Conservation (phyloP, 768 basidiomycete species). For the Lentinula edodes region DNA sequence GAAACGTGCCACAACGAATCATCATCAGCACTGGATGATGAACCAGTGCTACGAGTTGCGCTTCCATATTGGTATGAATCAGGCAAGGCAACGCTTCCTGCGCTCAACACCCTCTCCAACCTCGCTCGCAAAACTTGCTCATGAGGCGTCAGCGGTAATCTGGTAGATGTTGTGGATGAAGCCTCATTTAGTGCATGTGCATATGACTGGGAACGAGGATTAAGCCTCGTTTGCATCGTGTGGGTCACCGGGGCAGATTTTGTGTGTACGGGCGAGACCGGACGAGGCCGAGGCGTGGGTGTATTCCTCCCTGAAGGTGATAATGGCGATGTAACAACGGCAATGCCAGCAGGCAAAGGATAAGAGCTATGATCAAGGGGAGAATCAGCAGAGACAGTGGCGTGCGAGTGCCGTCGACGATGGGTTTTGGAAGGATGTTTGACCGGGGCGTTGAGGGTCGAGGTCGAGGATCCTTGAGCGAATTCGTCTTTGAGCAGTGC, state of each 20-base stretch:
- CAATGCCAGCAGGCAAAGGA: neutral
- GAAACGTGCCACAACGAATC: neutral
- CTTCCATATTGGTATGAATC: neutral
- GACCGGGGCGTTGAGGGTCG: neutral
- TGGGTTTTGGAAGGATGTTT: neutral
- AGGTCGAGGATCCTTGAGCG: neutral
- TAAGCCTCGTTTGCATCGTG: neutral
- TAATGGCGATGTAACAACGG: neutral
- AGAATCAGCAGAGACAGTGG: neutral
- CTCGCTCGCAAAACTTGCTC: constrained; percentile 2
- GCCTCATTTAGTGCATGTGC: neutral
- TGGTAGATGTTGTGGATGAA: neutral
- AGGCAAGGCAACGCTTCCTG: neutral
- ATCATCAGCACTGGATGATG: neutral
- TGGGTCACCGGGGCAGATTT: neutral
- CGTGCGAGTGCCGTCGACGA: neutral
- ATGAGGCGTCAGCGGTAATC: constrained; percentile 1
- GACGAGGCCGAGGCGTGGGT: neutral
- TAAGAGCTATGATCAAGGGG: neutral
- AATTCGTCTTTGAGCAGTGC: neutral
- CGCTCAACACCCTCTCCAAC: neutral
- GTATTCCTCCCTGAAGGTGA: neutral
- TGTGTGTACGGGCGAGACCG: neutral
- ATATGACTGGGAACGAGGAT: neutral
- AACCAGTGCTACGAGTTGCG: neutral